Percentiles rank a stretch among this genome's conserved stretches.
Conservation (phyloP, 352 stramenopile species). For the Phytophthora pistaciae region DNA sequence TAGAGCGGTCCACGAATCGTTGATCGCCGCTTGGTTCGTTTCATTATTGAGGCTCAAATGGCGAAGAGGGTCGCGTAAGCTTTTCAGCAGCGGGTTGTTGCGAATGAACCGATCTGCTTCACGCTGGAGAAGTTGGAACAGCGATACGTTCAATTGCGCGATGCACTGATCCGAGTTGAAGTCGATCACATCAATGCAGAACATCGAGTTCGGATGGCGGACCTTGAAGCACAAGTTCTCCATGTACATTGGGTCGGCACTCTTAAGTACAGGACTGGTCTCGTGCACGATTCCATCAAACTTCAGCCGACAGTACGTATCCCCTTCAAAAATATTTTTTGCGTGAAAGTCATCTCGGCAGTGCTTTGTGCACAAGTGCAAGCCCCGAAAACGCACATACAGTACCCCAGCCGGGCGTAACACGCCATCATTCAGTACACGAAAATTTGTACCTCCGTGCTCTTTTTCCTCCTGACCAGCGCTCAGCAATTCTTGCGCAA, state of each 20-base stretch:
- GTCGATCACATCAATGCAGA: constrained; percentile 85
- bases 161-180: constrained; percentile 84
- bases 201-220: constrained; percentile 57
- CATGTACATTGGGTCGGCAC: constrained; percentile 88
- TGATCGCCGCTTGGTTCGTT: constrained; percentile 42
- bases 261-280: constrained; percentile 87
- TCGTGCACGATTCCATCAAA: constrained; percentile 79
- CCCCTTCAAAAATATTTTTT: constrained; percentile 90
- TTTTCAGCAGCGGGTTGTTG: constrained; percentile 55
- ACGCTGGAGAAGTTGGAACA: constrained; percentile 85
- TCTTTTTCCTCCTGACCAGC: constrained; percentile 35
- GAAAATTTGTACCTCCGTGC: constrained; percentile 47
- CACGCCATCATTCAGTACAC: constrained; percentile 57
- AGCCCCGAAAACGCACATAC: constrained; percentile 80
- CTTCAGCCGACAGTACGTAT: constrained; percentile 84
- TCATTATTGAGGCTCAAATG: constrained; percentile 57
- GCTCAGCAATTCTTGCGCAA: constrained; percentile 35
- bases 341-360: constrained; percentile 80
- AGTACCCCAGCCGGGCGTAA: constrained; percentile 57
- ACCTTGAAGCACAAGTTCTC: constrained; percentile 83
- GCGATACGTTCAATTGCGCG: constrained; percentile 67
- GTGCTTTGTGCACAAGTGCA: constrained; percentile 89
- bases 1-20: constrained; percentile 41
- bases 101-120: constrained; percentile 75
- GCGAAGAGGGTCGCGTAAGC: constrained; percentile 54